phyloP scores from a whole-genome alignment of 345 rosid genomes.

The Eucalyptus brandiana region DNA sequence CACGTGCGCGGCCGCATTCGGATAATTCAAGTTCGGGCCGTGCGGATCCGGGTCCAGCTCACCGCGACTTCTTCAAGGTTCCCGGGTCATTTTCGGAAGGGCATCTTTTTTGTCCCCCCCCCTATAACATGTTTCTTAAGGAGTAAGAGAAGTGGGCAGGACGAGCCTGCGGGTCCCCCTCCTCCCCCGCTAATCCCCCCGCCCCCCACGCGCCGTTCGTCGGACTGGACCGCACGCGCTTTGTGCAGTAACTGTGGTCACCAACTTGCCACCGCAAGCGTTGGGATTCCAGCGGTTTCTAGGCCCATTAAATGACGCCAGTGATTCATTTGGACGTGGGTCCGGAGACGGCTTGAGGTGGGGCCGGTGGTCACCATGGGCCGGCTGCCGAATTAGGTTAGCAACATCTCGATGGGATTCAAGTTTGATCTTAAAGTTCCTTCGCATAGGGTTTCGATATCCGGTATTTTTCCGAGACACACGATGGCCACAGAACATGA shows the following conservation, averaged over 20 bases:
- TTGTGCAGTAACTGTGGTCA: neutral
- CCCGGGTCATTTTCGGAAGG: neutral
- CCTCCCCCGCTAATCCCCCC: neutral
- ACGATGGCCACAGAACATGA: fast-evolving
- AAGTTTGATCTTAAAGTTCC: neutral
- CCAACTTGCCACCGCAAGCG: neutral
- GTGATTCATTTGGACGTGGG: neutral
- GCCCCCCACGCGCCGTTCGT: neutral
- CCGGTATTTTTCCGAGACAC: no score
- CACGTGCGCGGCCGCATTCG: neutral
- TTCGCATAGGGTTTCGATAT: neutral
- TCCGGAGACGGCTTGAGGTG: neutral
- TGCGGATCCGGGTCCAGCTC: neutral
- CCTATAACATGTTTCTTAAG: neutral
- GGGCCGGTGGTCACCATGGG: neutral
- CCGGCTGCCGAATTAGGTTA: neutral
- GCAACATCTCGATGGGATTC: neutral
- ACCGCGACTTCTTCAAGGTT: neutral
- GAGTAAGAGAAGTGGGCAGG: neutral
- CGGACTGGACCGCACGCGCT: neutral
- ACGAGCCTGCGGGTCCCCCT: neutral
- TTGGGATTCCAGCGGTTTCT: neutral
- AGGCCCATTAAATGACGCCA: neutral
- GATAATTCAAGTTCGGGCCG: neutral
- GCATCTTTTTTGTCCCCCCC: neutral